Evolutionary conservation across 2,329 filamentous ascomycete species (phyloP), one percentile per base, ranked within the genome.

Genomic region (Lecanosticta acicola): DNA sequence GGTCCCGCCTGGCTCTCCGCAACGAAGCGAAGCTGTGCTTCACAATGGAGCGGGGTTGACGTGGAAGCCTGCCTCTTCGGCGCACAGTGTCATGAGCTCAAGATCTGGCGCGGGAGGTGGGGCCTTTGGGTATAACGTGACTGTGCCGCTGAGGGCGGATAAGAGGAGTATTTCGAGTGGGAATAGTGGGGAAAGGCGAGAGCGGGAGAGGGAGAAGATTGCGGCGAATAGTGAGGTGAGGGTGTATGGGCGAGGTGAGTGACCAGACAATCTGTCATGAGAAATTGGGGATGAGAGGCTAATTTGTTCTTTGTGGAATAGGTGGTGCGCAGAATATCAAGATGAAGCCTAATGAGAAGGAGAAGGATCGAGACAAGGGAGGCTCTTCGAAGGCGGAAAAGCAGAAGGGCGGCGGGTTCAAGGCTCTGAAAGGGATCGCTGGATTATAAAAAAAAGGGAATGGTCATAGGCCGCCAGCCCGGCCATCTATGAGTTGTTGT

Each of bases 231-330:
- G 71, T 44, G 72, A 78, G 53, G 65, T 75, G 14, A 65, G 77
- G 44, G 66, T 77, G 17, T 77, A 74, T 57, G 76, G 77, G 39
- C 67, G 77, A 69, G 77, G 77, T 78, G 56, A 67, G 73, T 68
- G 24, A 5, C 7, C 37, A 38, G n/a, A 14, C 16, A n/a, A n/a
- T n/a, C 24, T 29, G 41, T 32, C 18, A 41, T 11, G 11, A 39
- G 19, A 16, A 32, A 29, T 40, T 39, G 24, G 24, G 14, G 26
- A 19, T 53, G 46, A 46, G 57, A 17, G 24, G 21, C n/a, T 65
- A 54, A 64, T 38, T 39, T 45, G 39, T 54, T 53, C 63, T 38
- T 39, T 45, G 39, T 54, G 10, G 46, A 37, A 51, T 53, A 74
- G 71, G 70, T 53, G 73, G 73, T 37, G 73, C 71, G 32, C 77